A percentile compares a stretch with the other conserved stretches of the same genome.
phyloP scores from a whole-genome alignment of 208 protist genomes.

The Acanthamoeba triangularis region DNA sequence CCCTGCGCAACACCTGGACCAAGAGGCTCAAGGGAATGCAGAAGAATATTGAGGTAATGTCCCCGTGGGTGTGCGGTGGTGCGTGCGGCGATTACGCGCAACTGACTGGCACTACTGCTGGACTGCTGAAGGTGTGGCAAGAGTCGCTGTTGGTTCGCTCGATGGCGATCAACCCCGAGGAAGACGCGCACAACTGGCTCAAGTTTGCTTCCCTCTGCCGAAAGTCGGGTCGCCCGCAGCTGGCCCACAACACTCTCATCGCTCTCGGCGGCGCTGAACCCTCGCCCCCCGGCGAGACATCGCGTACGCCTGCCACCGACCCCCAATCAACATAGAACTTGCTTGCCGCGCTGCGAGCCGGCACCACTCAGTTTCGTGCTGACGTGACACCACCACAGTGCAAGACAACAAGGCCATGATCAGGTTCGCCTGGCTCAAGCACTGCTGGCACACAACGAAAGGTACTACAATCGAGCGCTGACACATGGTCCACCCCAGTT shows the following conservation, averaged over 20 bases:
- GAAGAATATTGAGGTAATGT: constrained; percentile 95
- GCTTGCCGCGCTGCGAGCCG: too few relatives aligned
- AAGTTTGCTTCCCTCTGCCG: constrained; percentile 74
- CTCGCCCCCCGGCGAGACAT: neutral
- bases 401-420: constrained; percentile 61
- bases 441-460: constrained; percentile 48
- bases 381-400: neutral
- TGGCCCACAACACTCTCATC: constrained; percentile 70
- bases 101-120: constrained; percentile 68
- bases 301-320: too few relatives aligned
- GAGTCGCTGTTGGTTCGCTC: constrained; percentile 93
- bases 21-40: constrained; percentile 92
- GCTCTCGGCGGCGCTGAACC: neutral
- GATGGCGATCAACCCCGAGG: constrained; percentile 86
- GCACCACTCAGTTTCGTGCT: too few relatives aligned
- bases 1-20: constrained; percentile 93
- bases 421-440: constrained; percentile 65
- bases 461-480: too few relatives aligned
- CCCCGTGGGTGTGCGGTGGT: too few relatives aligned
- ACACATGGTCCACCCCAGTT: neutral
- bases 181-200: constrained; percentile 76
- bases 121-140: constrained; percentile 94
- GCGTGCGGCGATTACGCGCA: neutral
- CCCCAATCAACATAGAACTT: too few relatives aligned
- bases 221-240: constrained; percentile 62